Evolutionary conservation across 805 yeast species (phyloP), one percentile per base, ranked within the genome.

Genomic region (Yarrowia keelungensis): DNA sequence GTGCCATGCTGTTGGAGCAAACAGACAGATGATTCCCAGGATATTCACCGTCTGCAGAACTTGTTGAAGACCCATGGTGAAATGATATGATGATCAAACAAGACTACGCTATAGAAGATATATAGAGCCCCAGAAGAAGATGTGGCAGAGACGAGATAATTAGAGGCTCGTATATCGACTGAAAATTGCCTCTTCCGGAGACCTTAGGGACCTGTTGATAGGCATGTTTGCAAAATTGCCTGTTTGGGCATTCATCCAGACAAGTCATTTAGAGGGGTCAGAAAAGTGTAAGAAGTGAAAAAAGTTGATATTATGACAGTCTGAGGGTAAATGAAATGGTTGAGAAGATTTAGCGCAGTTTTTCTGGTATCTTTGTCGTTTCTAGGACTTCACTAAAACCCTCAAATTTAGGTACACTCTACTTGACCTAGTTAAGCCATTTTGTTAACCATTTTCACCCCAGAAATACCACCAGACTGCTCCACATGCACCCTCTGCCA

Each of bases 1-100:
- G 19, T 59, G 51, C 65, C 65, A 59, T 35, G 51, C 51, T 3
- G 65, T 45, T 0, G 65, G 65, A 3, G 51, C 65, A 16, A 59
- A n/a, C 14, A 45, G 65, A 19, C 50, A 59, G 2, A 59, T 35
- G 16, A 59, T 59, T 14, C 65, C 65, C 35, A 59, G 19, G 35
- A 45, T 45, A 14, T 32, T 43, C 16, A 59, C 65, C 2, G 65
- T 35, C 16, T 59, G 65, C 3, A 59, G 42, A 5, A n/a, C 8
- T 59, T 59, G 42, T 59, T 59, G 65, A 8, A 43, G 41, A 12
- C 51, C 32, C 65, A 59, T 59, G 19, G 9, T 43, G 38, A 26
- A 5, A 26, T 5, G 32, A 26, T 3, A 26, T 26, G 32, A 2
- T 26, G 32, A 26, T 26, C 32, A 26, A 26, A 26, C 3, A 26